Percentiles rank a stretch among this genome's conserved stretches.
These are phyloP conservation scores for Pichia inconspicua DNA, from an alignment of 1,139 yeast species.

Conservation along the genomic window DNA sequence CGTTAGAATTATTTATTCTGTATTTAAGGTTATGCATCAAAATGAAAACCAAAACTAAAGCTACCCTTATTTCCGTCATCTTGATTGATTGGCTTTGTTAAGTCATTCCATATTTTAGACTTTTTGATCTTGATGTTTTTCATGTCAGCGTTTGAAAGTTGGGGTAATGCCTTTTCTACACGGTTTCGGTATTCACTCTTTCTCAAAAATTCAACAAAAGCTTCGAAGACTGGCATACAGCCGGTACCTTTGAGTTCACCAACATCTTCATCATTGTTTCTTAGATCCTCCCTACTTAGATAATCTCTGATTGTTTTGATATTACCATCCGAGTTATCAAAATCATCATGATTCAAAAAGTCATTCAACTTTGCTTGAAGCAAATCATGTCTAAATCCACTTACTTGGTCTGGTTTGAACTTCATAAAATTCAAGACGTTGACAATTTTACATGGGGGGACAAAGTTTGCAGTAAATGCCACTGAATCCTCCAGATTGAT, in stretches of 20 bases:
- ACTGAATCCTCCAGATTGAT: conserved; percentile 73
- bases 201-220: conserved; percentile 41
- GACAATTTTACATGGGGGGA: conserved; percentile 53
- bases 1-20: background rate
- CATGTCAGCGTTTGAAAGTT: conserved; percentile 11
- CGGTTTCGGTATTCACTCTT: conserved; percentile 30
- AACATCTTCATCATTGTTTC: conserved; percentile 32
- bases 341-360: conserved; percentile 12
- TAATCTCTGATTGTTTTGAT: conserved; percentile 23
- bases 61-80: conserved; percentile 11
- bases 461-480: conserved; percentile 83
- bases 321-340: conserved; percentile 24
- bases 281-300: conserved; percentile 17
- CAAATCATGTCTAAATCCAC: conserved; percentile 64
- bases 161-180: conserved; percentile 31
- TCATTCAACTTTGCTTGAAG: conserved; percentile 29
- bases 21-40: conserved; percentile 8
- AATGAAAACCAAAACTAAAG: conserved; percentile 27
- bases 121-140: conserved; percentile 7
- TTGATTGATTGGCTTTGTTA: conserved; percentile 8
- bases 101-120: conserved; percentile 18
- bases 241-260: conserved; percentile 29
- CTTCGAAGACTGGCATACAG: conserved; percentile 51
- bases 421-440: conserved; percentile 61
- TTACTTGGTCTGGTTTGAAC: conserved; percentile 59